A percentile compares a stretch with the other conserved stretches of the same genome.
These are phyloP conservation scores for Cadophora malorum DNA, from an alignment of 2,329 filamentous ascomycete species.

Conservation along the genomic window DNA sequence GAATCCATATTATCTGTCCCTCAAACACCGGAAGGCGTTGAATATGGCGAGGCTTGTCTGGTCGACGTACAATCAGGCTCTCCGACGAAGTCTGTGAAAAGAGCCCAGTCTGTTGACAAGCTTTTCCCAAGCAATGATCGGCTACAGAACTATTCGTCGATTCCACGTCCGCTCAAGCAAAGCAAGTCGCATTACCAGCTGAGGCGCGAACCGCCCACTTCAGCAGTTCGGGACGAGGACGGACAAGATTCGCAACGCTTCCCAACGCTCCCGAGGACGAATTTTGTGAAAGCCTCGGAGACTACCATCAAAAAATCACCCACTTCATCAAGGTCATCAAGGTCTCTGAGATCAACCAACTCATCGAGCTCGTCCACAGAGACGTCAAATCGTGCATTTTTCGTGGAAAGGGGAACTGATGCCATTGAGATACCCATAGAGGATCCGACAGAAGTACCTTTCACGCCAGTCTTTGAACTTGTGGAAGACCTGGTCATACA, in stretches of 20 bases:
- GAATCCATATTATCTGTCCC: conserved; percentile 27
- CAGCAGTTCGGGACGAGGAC: conserved; percentile 1
- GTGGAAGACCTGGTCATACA: conserved; percentile 63
- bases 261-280: conserved; percentile 39
- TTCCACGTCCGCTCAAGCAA: conserved; percentile 25
- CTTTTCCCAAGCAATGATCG: conserved; percentile 28
- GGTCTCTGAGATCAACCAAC: conserved; percentile 11
- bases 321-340: conserved; percentile 19
- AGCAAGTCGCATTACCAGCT: conserved; percentile 32
- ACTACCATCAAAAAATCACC: conserved; percentile 45
- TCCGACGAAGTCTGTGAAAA: conserved; percentile 28
- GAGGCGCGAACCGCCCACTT: conserved; percentile 11
- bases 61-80: conserved; percentile 40
- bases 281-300: conserved; percentile 43
- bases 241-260: conserved; percentile 17
- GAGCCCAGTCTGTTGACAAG: conserved; percentile 34
- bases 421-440: conserved; percentile 36
- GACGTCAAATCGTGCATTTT: conserved; percentile 30
- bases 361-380: conserved; percentile 15
- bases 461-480: conserved; percentile 56
- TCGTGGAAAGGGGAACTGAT: conserved; percentile 52
- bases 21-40: conserved; percentile 30
- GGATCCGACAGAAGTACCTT: conserved; percentile 23
- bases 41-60: conserved; percentile 42
- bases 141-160: background rate